These are phyloP conservation scores for Fistulifera pelliculosa DNA, from an alignment of 108 stramenopile genomes.

Conservation along the genomic window DNA sequence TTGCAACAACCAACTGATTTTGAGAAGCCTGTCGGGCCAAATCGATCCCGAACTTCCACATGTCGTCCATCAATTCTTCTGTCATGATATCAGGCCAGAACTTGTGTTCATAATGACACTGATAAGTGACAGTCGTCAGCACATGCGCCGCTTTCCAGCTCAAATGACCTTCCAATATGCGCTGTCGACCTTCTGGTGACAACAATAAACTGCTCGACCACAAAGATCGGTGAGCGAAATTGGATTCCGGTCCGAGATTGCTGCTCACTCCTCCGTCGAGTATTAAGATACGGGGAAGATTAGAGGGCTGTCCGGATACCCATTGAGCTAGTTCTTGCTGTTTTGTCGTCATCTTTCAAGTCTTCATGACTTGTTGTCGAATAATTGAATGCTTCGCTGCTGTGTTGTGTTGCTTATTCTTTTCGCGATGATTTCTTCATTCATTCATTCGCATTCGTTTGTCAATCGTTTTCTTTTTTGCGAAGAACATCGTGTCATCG, in stretches of 20 bases:
- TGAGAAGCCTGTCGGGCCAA: conserved; percentile 24
- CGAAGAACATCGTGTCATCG: no score
- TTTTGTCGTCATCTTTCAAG: no score
- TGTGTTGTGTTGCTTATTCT: no score
- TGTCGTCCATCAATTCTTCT: conserved; percentile 5
- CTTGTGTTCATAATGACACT: conserved; percentile 33
- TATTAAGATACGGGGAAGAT: conserved; percentile 20
- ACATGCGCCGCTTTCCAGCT: conserved; percentile 41
- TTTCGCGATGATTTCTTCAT: no score
- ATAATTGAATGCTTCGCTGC: no score
- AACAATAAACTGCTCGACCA: conserved; percentile 52
- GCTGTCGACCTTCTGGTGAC: conserved; percentile 15
- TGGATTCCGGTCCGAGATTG: conserved; percentile 16
- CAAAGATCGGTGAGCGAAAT: conserved; percentile 30
- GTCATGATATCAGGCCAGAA: not conserved
- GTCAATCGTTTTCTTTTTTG: no score
- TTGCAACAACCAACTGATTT: conserved; percentile 29
- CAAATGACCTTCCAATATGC: conserved; percentile 35
- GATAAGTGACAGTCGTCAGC: conserved; percentile 55
- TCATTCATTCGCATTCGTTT: no score
- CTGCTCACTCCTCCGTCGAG: conserved; percentile 56
- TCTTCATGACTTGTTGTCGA: no score
- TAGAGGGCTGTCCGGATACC: no score
- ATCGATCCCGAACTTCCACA: conserved; percentile 25
- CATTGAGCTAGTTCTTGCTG: no score